Conservation (phyloP, 768 basidiomycete genomes). For the Mycena polygramma region DNA sequence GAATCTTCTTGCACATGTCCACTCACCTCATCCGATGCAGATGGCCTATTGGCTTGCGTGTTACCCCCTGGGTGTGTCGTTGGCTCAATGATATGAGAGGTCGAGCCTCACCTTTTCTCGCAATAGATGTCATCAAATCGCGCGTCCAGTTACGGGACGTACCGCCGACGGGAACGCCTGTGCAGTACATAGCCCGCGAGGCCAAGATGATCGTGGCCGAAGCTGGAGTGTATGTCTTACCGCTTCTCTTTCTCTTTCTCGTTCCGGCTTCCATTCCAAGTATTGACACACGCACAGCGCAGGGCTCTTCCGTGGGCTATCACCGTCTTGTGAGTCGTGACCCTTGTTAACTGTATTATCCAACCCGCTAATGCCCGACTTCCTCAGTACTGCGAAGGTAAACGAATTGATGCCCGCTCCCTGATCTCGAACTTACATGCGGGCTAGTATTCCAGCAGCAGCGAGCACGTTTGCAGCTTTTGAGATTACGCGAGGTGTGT, state of each 20-base stretch:
- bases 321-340: slow-evolving; percentile 75
- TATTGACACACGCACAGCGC: slow-evolving; percentile 46
- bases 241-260: no score
- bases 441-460: slow-evolving; percentile 86
- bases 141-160: slow-evolving; percentile 83
- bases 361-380: background rate
- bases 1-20: slow-evolving; percentile 1
- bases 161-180: slow-evolving; percentile 81
- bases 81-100: background rate
- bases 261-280: no score
- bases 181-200: slow-evolving; percentile 83
- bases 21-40: slow-evolving; percentile 47
- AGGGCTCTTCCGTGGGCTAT: slow-evolving; percentile 80
- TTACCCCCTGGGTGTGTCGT: slow-evolving; percentile 80
- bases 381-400: slow-evolving; percentile 74
- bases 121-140: slow-evolving; percentile 87
- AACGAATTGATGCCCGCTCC: background rate
- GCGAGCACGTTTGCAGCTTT: slow-evolving; percentile 92
- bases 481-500: slow-evolving; percentile 81
- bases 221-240: slow-evolving; percentile 72
- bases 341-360: background rate
- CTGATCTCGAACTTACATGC: background rate
- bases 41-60: slow-evolving; percentile 95
- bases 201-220: slow-evolving; percentile 75
- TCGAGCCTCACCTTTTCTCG: background rate